phyloP scores from a whole-genome alignment of 2,329 filamentous ascomycete genomes.

The Penicillium sp. region DNA sequence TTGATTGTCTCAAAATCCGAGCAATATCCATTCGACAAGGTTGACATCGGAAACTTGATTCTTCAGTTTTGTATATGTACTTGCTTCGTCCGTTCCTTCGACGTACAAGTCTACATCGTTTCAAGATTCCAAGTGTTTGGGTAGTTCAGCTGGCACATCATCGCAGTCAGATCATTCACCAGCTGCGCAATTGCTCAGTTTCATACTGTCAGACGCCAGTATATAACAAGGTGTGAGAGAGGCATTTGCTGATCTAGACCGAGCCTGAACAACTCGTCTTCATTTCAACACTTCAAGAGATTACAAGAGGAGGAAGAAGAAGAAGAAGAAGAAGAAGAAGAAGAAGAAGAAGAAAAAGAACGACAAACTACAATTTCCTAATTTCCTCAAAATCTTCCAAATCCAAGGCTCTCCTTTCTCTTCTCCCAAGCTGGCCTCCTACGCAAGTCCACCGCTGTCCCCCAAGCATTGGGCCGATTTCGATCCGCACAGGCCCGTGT shows the following conservation, averaged over 20 bases:
- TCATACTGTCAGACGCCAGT: neutral
- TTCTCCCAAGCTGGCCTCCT: conserved; percentile 66
- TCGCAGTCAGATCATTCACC: neutral
- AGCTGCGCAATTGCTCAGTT: neutral
- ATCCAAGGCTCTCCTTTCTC: neutral
- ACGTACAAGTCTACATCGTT: neutral
- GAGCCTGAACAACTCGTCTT: neutral
- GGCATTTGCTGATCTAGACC: neutral
- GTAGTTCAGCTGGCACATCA: neutral
- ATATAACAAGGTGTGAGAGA: neutral
- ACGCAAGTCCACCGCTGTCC: conserved; percentile 67
- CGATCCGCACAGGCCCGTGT: conserved; percentile 62
- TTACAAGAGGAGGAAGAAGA: neutral
- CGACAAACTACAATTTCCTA: neutral
- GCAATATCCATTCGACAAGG: neutral
- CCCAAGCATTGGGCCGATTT: conserved; percentile 66
- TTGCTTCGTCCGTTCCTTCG: neutral
- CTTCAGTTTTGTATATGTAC: conserved; percentile 7
- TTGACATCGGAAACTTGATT: neutral
- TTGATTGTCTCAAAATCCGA: neutral
- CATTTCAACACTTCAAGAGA: neutral
- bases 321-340: neutral
- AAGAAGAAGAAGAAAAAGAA: neutral
- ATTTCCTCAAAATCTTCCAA: neutral
- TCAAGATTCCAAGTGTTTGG: neutral